Base-by-base conservation (phyloP, 177 flowering plant genomes). In the Vitis hybrid region DNA sequence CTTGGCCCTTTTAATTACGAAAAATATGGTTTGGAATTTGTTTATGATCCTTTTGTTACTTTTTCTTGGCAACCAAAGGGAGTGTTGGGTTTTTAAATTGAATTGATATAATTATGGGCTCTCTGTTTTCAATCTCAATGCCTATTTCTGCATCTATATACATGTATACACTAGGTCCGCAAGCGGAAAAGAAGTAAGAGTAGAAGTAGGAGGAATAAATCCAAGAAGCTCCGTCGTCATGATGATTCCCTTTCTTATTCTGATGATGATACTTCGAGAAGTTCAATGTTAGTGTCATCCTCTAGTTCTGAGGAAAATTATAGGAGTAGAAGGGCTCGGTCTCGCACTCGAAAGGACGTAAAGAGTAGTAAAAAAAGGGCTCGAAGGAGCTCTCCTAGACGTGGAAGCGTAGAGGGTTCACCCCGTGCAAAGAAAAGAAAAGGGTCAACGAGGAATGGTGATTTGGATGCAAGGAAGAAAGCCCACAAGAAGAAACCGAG, bases 141-240 rank as follows among this genome's bases (percentile, higher is more conserved):
- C 51, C 2, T 50, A 7, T 12, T 59, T 64, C 18, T 61, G 19
- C 4, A 17, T 75, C 15, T 24, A 6, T 60, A 56, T 64, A 3
- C 14, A 12, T 18, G 40, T 60, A 58, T 57, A 11, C 57, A 14
- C 50, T 6, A 84, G 91, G 80, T 67, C 48, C 78, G 66, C 59
- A 68, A 61, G 56, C 83, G 56, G 79, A 85, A 83, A 79, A 83
- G 60, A 56, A 80, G 78, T 67, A 68, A 57, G 52, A 69, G 51
- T 54, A 82, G 56, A 59, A 80, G 73, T 74, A 75, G 72, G 76
- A 84, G 74, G 60, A 78, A 67, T 65, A 88, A 84, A 70, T 83
- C 90, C 18, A 89, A 85, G 88, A 91, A 86, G 81, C 71, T 72
- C 55, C 75, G 72, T 14, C 84, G 72, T 8, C 80, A 73, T 24